Evolutionary conservation across 2,329 filamentous ascomycete species (phyloP).

Genomic region (Verticillium longisporum): DNA sequence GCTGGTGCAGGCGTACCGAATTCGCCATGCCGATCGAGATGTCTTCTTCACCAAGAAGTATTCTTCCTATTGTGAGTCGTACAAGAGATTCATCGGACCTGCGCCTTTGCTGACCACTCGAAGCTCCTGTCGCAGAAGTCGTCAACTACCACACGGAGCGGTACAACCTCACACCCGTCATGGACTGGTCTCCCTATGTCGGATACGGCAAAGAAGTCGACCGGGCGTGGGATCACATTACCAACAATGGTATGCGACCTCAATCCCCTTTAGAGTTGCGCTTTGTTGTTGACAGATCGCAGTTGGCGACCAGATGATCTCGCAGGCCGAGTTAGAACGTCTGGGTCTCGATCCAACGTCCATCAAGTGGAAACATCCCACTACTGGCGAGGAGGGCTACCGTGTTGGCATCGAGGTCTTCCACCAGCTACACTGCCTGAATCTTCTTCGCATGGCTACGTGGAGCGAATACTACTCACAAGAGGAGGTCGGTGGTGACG

Average conservation of each 20-base stretch:
- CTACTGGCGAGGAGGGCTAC: constrained; percentile 50
- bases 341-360: constrained; percentile 46
- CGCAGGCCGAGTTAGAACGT: constrained; percentile 42
- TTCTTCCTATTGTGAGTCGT: constrained; percentile 35
- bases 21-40: constrained; percentile 25
- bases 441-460: constrained; percentile 38
- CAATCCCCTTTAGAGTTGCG: neutral
- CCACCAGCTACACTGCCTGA: constrained; percentile 47
- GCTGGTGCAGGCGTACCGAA: constrained; percentile 32
- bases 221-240: constrained; percentile 48
- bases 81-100: neutral
- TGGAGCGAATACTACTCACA: constrained; percentile 41
- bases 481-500: constrained; percentile 37
- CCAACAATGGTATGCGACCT: constrained; percentile 28
- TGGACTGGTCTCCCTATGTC: constrained; percentile 40
- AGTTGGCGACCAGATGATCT: constrained; percentile 58
- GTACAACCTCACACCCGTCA: constrained; percentile 40
- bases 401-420: constrained; percentile 53
- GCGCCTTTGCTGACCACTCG: constrained; percentile 1
- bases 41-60: constrained; percentile 27
- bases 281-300: neutral
- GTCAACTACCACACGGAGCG: constrained; percentile 42
- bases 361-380: constrained; percentile 47
- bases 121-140: constrained; percentile 38
- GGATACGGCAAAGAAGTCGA: constrained; percentile 51